phyloP scores from a whole-genome alignment of 2,329 filamentous ascomycete species.

The Ascosphaera aggregata region DNA sequence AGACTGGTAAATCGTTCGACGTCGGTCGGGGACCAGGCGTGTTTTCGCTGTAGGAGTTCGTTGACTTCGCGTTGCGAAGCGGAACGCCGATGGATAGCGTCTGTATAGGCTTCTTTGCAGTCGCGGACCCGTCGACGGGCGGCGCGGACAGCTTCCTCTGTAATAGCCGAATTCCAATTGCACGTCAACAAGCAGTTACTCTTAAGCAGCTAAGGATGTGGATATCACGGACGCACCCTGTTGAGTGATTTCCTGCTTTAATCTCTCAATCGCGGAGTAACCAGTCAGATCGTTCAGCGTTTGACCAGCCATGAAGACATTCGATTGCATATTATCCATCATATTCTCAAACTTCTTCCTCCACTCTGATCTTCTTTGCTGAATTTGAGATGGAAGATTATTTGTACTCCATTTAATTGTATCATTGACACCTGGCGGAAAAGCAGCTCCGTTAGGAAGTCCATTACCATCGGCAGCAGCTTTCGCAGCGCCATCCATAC shows the following conservation, averaged over 20 bases:
- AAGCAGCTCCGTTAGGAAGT: neutral
- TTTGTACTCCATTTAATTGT: neutral
- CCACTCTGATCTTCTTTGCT: slow-evolving; percentile 30
- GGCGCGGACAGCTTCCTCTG: slow-evolving; percentile 27
- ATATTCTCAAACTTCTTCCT: slow-evolving; percentile 41
- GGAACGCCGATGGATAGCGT: slow-evolving; percentile 64
- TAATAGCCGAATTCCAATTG: no score
- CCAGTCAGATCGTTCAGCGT: slow-evolving; percentile 86
- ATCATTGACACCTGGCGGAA: neutral
- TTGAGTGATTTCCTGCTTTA: slow-evolving; percentile 53
- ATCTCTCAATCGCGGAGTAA: slow-evolving; percentile 70
- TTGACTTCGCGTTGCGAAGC: slow-evolving; percentile 89
- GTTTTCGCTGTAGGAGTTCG: slow-evolving; percentile 76
- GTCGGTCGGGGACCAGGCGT: slow-evolving; percentile 68
- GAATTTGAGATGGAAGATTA: slow-evolving; percentile 27
- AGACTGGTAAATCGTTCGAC: slow-evolving; percentile 85
- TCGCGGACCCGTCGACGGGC: slow-evolving; percentile 42
- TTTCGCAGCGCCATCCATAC: neutral
- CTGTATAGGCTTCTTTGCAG: slow-evolving; percentile 54
- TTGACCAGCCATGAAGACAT: slow-evolving; percentile 64
- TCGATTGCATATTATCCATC: slow-evolving; percentile 77
- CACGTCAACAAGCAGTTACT: no score
- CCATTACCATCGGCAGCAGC: neutral
- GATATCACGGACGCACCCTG: slow-evolving; percentile 32
- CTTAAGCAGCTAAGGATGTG: no score